These are phyloP conservation scores for Linum tenue DNA, from an alignment of 345 rosid genomes.

Conservation along the genomic window DNA sequence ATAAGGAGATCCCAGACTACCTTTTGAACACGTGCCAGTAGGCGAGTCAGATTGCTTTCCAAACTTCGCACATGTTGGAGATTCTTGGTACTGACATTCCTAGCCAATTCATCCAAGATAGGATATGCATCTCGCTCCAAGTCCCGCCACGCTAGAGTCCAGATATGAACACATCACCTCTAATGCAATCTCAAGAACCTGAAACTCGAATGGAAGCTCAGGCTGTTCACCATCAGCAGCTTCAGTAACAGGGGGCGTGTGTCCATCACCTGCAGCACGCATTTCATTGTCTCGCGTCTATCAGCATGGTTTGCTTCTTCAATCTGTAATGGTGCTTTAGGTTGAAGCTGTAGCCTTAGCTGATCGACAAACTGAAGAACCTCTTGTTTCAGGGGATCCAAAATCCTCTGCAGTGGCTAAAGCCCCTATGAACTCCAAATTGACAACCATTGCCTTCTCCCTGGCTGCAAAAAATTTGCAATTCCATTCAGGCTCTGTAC, in stretches of 20 bases:
- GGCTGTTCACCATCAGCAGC: conserved; percentile 63
- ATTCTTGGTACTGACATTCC: conserved; percentile 82
- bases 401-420: conserved; percentile 73
- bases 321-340: conserved; percentile 26
- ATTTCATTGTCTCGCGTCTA: conserved; percentile 30
- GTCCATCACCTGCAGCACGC: conserved; percentile 34
- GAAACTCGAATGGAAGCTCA: conserved; percentile 93
- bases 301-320: conserved; percentile 29
- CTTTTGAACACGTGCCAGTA: conserved; percentile 91
- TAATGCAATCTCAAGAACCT: conserved; percentile 87
- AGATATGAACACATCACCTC: conserved; percentile 66
- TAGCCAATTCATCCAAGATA: conserved; percentile 76
- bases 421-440: conserved; percentile 71
- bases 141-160: conserved; percentile 53
- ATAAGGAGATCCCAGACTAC: conserved; percentile 22
- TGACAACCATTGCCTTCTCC: conserved; percentile 86
- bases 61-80: conserved; percentile 83
- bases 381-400: conserved; percentile 70
- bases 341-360: conserved; percentile 63
- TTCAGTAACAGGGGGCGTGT: conserved; percentile 47
- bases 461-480: conserved; percentile 37
- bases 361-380: conserved; percentile 72
- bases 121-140: conserved; percentile 87
- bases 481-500: neutral
- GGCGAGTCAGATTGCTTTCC: conserved; percentile 80